A percentile compares a stretch with the other conserved stretches of the same genome.
phyloP scores from a whole-genome alignment of 257 asterid species.

The Fraxinus cuspidata region DNA sequence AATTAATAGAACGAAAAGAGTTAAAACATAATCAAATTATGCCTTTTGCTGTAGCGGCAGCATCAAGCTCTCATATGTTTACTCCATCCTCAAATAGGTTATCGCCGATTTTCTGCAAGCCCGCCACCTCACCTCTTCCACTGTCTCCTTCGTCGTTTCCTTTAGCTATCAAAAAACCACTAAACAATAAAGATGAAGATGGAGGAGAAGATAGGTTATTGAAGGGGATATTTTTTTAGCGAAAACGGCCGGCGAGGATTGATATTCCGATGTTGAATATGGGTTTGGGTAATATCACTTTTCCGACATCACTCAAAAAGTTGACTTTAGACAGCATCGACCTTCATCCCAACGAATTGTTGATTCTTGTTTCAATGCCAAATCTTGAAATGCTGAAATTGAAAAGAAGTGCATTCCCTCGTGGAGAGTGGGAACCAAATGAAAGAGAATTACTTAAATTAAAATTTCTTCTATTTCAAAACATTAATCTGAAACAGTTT shows the following conservation, averaged over 20 bases:
- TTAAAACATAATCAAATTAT: constrained; percentile 11
- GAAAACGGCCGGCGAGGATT: constrained; percentile 62
- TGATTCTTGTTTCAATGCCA: too few species aligned
- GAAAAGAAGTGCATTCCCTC: too few species aligned
- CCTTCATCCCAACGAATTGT: too few species aligned
- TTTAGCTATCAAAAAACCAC: neutral
- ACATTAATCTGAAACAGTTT: too few species aligned
- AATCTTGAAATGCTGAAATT: too few species aligned
- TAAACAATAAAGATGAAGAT: neutral
- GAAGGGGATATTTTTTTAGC: constrained; percentile 42
- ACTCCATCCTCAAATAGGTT: constrained; percentile 38
- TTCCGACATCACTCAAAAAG: too few species aligned
- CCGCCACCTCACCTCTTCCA: constrained; percentile 58
- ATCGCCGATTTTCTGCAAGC: constrained; percentile 41
- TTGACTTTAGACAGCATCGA: too few species aligned
- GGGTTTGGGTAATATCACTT: too few species aligned
- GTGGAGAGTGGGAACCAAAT: too few species aligned
- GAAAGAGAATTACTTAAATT: too few species aligned
- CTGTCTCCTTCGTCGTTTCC: constrained; percentile 38
- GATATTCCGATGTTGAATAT: constrained; percentile 38
- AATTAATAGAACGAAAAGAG: neutral
- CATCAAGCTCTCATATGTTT: constrained; percentile 65
- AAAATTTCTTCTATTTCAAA: too few species aligned
- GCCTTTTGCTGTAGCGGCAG: constrained; percentile 48
- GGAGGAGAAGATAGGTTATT: constrained; percentile 32